Conservation (phyloP, 2,329 filamentous ascomycete genomes). For the Tothia fuscella region DNA sequence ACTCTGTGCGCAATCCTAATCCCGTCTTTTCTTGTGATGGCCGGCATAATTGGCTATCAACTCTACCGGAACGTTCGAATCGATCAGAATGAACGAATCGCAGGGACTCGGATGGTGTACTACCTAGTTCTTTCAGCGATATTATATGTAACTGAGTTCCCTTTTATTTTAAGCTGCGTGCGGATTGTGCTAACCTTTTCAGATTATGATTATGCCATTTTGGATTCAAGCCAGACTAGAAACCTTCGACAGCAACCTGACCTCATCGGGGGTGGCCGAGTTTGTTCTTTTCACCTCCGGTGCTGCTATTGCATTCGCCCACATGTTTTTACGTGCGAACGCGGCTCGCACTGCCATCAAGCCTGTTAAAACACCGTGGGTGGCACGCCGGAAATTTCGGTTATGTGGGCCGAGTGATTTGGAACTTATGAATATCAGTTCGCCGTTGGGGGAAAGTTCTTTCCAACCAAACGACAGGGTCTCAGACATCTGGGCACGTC, state of each 20-base stretch:
- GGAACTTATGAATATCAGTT: constrained; percentile 28
- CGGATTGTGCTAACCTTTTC: constrained; percentile 25
- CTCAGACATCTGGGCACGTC: neutral
- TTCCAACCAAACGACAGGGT: neutral
- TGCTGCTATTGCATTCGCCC: constrained; percentile 51
- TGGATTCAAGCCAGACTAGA: constrained; percentile 40
- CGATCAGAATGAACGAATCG: constrained; percentile 47
- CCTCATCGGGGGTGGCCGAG: constrained; percentile 50
- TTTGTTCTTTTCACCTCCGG: constrained; percentile 56
- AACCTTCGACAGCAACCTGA: constrained; percentile 32
- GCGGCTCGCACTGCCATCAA: constrained; percentile 44
- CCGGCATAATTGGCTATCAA: constrained; percentile 44
- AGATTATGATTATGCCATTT: constrained; percentile 53
- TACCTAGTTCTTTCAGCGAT: constrained; percentile 46
- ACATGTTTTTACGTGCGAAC: constrained; percentile 55
- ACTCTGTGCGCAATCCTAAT: constrained; percentile 40
- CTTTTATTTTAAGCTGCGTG: neutral
- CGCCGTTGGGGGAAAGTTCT: constrained; percentile 19
- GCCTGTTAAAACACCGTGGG: constrained; percentile 33
- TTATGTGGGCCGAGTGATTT: constrained; percentile 33
- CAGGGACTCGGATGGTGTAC: constrained; percentile 59
- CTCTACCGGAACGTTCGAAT: constrained; percentile 44
- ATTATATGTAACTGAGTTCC: constrained; percentile 43
- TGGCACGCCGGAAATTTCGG: constrained; percentile 20
- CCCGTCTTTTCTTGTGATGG: constrained; percentile 38